Evolutionary conservation across 2,329 filamentous ascomycete species (phyloP), one percentile per base, ranked within the genome.

Genomic region (Reticulascus tulasneorum): DNA sequence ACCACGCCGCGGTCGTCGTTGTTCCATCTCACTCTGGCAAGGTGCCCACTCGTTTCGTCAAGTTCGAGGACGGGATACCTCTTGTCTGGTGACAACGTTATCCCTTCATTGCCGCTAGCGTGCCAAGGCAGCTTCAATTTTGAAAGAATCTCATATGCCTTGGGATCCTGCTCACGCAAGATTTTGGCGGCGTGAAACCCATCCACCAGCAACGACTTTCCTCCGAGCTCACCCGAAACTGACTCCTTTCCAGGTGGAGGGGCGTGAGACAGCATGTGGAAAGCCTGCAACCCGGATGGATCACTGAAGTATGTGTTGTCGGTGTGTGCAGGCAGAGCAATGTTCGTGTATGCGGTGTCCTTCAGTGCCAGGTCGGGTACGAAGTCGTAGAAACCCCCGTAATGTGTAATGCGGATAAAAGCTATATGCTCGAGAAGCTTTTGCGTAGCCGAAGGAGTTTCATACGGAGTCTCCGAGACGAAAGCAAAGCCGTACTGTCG

Each of bases 261-360:
- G 7, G 80, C 83, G 58, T 94, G 87, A 0, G 86, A 93, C 19
- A 97, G 75, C 29, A 96, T 70, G 55, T 98, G 93, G 60, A 98
- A 94, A 18, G 93, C 81, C 59, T 98, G 93, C 22, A 98, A 73
- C 9, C 91, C 88, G 3, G 86, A 82, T 0, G 93, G 91, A 45
- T 97, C 91, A 16, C 80, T 89, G 64, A 97, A 97, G 62, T 98
- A 97, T 1, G 91, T 95, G 7, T 79, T 97, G 63, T 98, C 93
- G 2, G 91, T 97, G 60, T 98, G 93, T 1, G 86, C 83, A 15
- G 80, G 78, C 4, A 98, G 75, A 2, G 82, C 81, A 33, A 93
- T 72, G 50, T 84, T 88, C 2, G 91, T 96, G 64, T 97, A 98
- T 4, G 89, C 89, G 2, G 86, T 94, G 53, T 95, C 89, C 47